A percentile compares a stretch with the other conserved stretches of the same genome.
Evolutionary conservation across 176 grass and related monocot species (phyloP).

Genomic region (Avena insularis): DNA sequence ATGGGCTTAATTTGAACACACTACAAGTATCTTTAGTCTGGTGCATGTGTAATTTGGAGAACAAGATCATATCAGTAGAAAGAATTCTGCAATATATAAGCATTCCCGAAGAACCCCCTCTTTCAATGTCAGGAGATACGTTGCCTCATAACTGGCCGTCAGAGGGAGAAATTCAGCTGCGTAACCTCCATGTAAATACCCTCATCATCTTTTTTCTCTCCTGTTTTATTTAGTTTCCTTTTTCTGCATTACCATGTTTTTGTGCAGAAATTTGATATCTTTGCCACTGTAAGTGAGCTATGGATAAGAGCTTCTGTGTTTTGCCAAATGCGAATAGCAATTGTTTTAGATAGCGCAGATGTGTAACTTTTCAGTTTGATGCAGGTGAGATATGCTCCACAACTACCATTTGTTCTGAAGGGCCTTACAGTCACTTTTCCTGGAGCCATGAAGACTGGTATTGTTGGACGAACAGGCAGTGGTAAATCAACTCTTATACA

Average conservation of each 20-base stretch:
- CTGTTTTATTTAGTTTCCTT: not conserved
- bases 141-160: conserved; percentile 58
- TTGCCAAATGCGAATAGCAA: not conserved
- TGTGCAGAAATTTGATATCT: conserved; percentile 3
- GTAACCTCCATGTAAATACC: conserved; percentile 61
- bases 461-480: no score
- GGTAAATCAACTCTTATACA: no score
- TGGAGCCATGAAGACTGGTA: no score
- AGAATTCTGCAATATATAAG: conserved; percentile 44
- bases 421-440: conserved; percentile 49
- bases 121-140: conserved; percentile 55
- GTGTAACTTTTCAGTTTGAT: conserved; percentile 30
- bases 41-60: conserved; percentile 19
- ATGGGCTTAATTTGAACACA: conserved; percentile 52
- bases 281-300: not conserved
- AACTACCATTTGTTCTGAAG: conserved; percentile 78
- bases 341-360: not conserved
- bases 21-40: conserved; percentile 78
- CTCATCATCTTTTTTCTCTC: not conserved
- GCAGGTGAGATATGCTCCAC: conserved; percentile 11
- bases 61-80: no score
- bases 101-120: conserved; percentile 78
- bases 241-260: not conserved
- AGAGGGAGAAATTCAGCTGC: conserved; percentile 65
- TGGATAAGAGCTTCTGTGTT: not conserved